Evolutionary conservation across 1,284 basidiomycete genomes (phyloP), one percentile per base, ranked within the genome.

Genomic region (Fistulina hepatica): DNA sequence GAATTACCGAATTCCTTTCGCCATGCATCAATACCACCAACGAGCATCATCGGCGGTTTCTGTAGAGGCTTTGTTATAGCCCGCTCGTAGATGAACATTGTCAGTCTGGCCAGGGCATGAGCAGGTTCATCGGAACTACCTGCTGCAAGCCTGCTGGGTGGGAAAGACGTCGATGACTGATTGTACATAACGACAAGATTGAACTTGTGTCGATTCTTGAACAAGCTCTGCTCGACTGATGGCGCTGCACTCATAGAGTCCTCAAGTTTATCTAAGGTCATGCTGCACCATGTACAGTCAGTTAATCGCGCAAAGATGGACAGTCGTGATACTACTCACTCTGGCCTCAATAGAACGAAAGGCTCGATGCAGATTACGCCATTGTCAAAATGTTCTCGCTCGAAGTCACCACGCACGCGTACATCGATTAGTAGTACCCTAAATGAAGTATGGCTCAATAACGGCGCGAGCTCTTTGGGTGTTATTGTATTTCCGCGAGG

Each of bases 171-270:
- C 2, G 89, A 91, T 5, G 67, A 60, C 31, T 73, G 59, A 56
- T 98, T 93, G 56, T 91, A 92, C 2, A 97, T 63, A 8, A 85
- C 85, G n/a, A 97, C 76, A 11, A 95, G 60, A 48, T 97, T 92
- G 56, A 86, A 95, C 49, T 81, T 80, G 52, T 90, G 74, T 20
- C 94, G 81, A 41, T 83, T 80, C 19, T 65, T 58, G 57, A 97
- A 97, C 13, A 83, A 63, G 1, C 66, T 64, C 27, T 67, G 69
- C 59, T 97, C 91, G 25, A 70, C 56, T 17, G 69, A 64, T 0
- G 91, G 84, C 1, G 76, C 78, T 15, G 89, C 61, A 2, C 75
- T 61, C 37, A 95, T 70, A 0, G 86, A 73, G 43, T 83, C 72
- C 57, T 95, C 90, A 13, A 97, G 72, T 13, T 68, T 67, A 20